Evolutionary conservation across 2,329 filamentous ascomycete species (phyloP), one percentile per base, ranked within the genome.

Genomic region (Cladosporium sp.): DNA sequence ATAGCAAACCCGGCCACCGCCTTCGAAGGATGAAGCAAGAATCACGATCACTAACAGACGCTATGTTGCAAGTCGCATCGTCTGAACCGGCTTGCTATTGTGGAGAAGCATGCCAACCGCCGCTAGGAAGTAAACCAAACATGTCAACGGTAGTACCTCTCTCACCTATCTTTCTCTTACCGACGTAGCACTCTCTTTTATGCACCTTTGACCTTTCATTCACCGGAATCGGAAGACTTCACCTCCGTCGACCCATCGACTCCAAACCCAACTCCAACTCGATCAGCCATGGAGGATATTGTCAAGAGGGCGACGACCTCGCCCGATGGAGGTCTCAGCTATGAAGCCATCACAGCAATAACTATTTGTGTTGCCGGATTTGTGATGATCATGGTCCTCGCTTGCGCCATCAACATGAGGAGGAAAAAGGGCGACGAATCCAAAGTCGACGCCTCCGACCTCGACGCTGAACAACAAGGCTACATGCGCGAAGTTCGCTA

Each of bases 341-440:
- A 48, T 36, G 45, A 48, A 36, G 45, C 45, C 6, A 48, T 48
- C 38, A 48, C 45, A 34, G 45, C 45, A 13, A 48, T 48, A 13
- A 48, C 45, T 2, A 48, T 48, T 18, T 37, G 45, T 13, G 45
- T 48, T 11, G 45, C 45, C 22, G 45, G 45, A n/a, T 48, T 48
- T 13, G 45, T 48, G 19, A 48, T 48, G 45, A 15, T 48, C 27
- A 48, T 48, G 45, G 45, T 48, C 4, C 20, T 48, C 37, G 45
- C 45, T 27, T 48, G 45, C 24, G 45, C 45, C 12, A 37, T 48
- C 45, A 36, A 48, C 17, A 40, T 48, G 37, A 22, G 45, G 18
- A 34, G 45, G 27, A 48, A 41, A 15, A 48, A 48, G 37, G 42
- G 42, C 9, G 18, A n/a, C 24, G 22, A 40, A 32, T 18, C 15